phyloP scores from a whole-genome alignment of 2,329 filamentous ascomycete genomes.

The Pseudopithomyces chartarum region DNA sequence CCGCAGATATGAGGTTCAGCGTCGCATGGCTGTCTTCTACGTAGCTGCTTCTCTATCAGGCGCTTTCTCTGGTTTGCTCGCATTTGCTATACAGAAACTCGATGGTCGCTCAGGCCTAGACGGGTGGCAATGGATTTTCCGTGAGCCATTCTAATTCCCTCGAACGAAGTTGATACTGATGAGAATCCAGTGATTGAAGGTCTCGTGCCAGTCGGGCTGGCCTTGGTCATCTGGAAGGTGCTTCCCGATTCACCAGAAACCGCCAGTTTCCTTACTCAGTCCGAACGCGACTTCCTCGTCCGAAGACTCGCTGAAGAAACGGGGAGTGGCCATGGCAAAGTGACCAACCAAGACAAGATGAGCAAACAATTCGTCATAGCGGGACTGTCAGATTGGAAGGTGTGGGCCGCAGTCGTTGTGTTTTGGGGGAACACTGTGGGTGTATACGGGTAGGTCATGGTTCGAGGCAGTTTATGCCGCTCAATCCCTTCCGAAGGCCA shows the following conservation, averaged over 20 bases:
- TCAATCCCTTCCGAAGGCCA: background rate
- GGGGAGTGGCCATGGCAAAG: constrained; percentile 49
- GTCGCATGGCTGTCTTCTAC: constrained; percentile 44
- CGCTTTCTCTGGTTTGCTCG: constrained; percentile 43
- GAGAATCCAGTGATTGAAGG: constrained; percentile 23
- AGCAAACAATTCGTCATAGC: constrained; percentile 54
- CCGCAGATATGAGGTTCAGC: constrained; percentile 39
- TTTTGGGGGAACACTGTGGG: constrained; percentile 46
- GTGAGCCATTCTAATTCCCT: background rate
- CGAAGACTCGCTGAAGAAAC: constrained; percentile 49
- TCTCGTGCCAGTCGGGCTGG: constrained; percentile 42
- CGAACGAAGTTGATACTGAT: background rate
- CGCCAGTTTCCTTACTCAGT: constrained; percentile 44
- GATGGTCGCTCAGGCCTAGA: constrained; percentile 31
- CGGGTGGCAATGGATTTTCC: constrained; percentile 44
- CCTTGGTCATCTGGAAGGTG: constrained; percentile 57
- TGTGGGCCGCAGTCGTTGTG: constrained; percentile 44
- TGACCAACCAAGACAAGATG: constrained; percentile 56
- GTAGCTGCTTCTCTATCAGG: constrained; percentile 39
- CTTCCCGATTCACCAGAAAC: constrained; percentile 56
- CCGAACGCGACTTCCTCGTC: constrained; percentile 40
- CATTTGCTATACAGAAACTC: constrained; percentile 39
- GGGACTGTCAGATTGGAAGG: constrained; percentile 51
- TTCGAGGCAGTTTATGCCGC: too few species aligned
- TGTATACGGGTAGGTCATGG: constrained; percentile 38